A percentile compares a stretch with the other conserved stretches of the same genome.
phyloP scores from a whole-genome alignment of 495 filamentous ascomycete species.

The Jackrogersella minutella region DNA sequence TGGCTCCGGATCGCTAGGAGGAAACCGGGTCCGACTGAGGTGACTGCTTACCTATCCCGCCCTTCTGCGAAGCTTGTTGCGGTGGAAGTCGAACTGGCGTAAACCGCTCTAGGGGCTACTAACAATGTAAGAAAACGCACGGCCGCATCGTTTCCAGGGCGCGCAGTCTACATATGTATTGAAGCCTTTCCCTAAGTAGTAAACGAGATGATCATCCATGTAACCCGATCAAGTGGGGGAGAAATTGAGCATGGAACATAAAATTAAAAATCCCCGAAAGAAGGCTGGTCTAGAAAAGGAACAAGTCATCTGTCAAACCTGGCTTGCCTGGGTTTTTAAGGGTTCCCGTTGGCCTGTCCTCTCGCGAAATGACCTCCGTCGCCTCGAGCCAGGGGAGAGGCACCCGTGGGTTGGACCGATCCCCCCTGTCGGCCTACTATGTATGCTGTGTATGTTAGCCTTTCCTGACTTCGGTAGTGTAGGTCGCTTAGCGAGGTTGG shows the following conservation, averaged over 20 bases:
- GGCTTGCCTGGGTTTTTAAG: slow-evolving; percentile 21
- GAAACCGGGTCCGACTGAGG: slow-evolving; percentile 1
- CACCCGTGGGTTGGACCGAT: slow-evolving; percentile 4
- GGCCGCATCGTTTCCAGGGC: slow-evolving; percentile 1
- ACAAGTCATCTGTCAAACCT: slow-evolving; percentile 4
- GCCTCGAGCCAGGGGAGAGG: slow-evolving; percentile 12
- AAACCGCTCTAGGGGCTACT: slow-evolving; percentile 2
- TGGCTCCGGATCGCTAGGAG: not conserved
- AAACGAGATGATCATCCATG: slow-evolving; percentile 27
- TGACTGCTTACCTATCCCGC: not conserved
- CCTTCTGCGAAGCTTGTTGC: too few species aligned
- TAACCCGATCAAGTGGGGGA: slow-evolving; percentile 29
- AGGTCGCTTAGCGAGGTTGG: slow-evolving; percentile 13
- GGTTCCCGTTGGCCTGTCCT: not conserved
- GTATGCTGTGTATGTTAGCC: not conserved
- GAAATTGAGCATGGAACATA: slow-evolving; percentile 30
- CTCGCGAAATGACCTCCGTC: slow-evolving; percentile 24
- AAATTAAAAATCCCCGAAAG: slow-evolving; percentile 42
- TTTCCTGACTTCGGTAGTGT: slow-evolving; percentile 15
- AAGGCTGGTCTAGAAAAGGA: slow-evolving; percentile 30
- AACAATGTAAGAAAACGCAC: slow-evolving; percentile 1
- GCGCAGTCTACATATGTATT: not conserved
- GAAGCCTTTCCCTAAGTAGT: slow-evolving; percentile 18
- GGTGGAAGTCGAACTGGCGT: too few species aligned
- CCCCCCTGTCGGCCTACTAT: slow-evolving; percentile 5